phyloP scores from a whole-genome alignment of 306 rosid genomes.

The Prunus mira region DNA sequence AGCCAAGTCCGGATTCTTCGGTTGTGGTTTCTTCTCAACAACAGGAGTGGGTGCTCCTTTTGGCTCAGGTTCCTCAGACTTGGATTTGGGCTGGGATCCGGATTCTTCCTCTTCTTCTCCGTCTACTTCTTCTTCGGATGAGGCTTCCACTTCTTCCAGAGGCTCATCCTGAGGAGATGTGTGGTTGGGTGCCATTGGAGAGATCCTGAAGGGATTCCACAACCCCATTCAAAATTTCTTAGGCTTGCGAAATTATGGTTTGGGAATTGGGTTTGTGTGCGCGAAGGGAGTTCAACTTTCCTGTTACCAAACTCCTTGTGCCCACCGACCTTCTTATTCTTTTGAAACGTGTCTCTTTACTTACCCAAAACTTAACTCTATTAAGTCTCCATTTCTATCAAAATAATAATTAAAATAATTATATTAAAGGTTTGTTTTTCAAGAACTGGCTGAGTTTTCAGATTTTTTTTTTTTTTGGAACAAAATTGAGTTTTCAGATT shows the following conservation, averaged over 20 bases:
- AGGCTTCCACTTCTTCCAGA: constrained; percentile 35
- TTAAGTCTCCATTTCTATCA: too few species aligned
- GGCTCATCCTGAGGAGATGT: constrained; percentile 62
- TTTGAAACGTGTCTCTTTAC: too few species aligned
- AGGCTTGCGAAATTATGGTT: constrained; percentile 1
- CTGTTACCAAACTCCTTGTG: too few species aligned
- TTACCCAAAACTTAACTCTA: too few species aligned
- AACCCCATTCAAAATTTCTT: too few species aligned
- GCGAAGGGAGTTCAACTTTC: not conserved
- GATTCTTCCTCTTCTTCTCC: constrained; percentile 30
- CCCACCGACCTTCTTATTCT: too few species aligned
- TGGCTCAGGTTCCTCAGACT: constrained; percentile 3
- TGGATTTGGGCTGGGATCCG: constrained; percentile 8
- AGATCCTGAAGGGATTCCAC: not conserved
- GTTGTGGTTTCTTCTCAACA: constrained; percentile 18
- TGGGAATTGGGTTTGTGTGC: not conserved
- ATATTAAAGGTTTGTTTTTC: too few species aligned
- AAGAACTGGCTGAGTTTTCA: too few species aligned
- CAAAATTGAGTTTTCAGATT: too few species aligned
- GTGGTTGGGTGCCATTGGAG: constrained; percentile 64
- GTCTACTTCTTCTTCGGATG: constrained; percentile 26
- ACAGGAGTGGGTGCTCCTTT: constrained; percentile 1
- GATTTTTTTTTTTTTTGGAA: too few species aligned
- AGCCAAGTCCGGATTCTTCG: constrained; percentile 31
- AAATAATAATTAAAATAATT: too few species aligned